Evolutionary conservation across 176 grass and related monocot genomes (phyloP).

Genomic region (Bonia amplexicaulis): DNA sequence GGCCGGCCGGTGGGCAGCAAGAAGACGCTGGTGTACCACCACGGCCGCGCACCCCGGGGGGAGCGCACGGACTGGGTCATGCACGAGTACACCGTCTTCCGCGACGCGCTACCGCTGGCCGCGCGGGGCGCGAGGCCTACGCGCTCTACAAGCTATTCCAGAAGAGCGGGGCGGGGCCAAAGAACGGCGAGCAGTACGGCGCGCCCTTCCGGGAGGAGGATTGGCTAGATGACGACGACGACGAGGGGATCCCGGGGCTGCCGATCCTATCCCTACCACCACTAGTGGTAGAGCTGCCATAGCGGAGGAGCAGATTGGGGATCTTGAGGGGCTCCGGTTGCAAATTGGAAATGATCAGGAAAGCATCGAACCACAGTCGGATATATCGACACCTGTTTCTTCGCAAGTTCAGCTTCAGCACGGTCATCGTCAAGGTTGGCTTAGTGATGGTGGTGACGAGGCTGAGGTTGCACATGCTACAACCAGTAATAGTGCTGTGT

Average conservation of each 20-base stretch:
- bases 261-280: neutral
- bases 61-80: slow-evolving; percentile 90
- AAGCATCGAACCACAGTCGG: neutral
- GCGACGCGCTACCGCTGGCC: slow-evolving; percentile 43
- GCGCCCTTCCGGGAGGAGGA: slow-evolving; percentile 89
- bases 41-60: slow-evolving; percentile 75
- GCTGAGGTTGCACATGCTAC: neutral
- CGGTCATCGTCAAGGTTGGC: neutral
- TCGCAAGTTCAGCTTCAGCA: neutral
- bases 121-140: slow-evolving; percentile 41
- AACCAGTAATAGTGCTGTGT: neutral
- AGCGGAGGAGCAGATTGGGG: slow-evolving; percentile 15
- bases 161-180: slow-evolving; percentile 85
- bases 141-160: slow-evolving; percentile 95
- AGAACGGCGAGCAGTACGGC: slow-evolving; percentile 97
- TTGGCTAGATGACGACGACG: slow-evolving; percentile 54
- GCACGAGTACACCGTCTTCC: slow-evolving; percentile 77
- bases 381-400: slow-evolving; percentile 5
- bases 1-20: slow-evolving; percentile 61
- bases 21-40: slow-evolving; percentile 86
- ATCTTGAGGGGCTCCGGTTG: slow-evolving; percentile 39
- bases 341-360: slow-evolving; percentile 34
- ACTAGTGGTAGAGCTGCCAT: neutral
- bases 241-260: neutral
- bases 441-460: neutral